A percentile compares a stretch with the other conserved stretches of the same genome.
Evolutionary conservation across 1,284 basidiomycete species (phyloP).

Genomic region (Ganoderma multipileum): DNA sequence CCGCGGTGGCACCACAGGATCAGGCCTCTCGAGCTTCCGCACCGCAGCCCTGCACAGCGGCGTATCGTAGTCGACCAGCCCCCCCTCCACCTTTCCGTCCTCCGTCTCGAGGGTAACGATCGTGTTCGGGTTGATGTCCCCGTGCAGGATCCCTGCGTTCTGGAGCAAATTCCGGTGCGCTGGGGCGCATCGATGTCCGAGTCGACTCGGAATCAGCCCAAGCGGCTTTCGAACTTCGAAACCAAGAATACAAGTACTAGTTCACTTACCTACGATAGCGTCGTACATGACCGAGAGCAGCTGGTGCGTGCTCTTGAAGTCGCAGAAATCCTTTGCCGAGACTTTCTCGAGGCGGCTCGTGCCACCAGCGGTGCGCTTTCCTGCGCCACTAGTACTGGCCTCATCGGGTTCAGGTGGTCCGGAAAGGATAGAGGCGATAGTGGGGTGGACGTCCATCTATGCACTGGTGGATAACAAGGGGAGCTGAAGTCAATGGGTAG

Average conservation of each 20-base stretch:
- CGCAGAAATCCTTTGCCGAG: not conserved
- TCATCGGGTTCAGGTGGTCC: not conserved
- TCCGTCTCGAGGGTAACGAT: slow-evolving; percentile 17
- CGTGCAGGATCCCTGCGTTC: slow-evolving; percentile 10
- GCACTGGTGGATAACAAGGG: not conserved
- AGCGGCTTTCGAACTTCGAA: not conserved
- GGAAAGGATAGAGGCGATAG: not conserved
- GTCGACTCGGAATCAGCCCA: too few species aligned
- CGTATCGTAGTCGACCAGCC: slow-evolving; percentile 16
- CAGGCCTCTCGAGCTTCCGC: not conserved
- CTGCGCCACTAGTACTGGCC: not conserved
- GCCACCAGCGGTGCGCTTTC: not conserved
- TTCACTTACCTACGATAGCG: not conserved
- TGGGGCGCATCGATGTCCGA: too few species aligned
- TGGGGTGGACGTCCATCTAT: not conserved
- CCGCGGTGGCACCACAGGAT: not conserved
- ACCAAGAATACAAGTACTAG: too few species aligned
- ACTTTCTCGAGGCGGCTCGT: not conserved
- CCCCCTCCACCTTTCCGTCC: slow-evolving; percentile 7
- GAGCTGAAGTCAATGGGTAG: not conserved
- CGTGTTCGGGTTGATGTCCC: slow-evolving; percentile 20
- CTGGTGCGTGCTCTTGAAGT: not conserved
- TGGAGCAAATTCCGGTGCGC: slow-evolving; percentile 9
- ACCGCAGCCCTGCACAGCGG: slow-evolving; percentile 8
- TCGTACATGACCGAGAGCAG: not conserved